These are phyloP conservation scores for Ploettnerulaceae sp. DNA, from an alignment of 2,329 filamentous ascomycete genomes.

Conservation along the genomic window DNA sequence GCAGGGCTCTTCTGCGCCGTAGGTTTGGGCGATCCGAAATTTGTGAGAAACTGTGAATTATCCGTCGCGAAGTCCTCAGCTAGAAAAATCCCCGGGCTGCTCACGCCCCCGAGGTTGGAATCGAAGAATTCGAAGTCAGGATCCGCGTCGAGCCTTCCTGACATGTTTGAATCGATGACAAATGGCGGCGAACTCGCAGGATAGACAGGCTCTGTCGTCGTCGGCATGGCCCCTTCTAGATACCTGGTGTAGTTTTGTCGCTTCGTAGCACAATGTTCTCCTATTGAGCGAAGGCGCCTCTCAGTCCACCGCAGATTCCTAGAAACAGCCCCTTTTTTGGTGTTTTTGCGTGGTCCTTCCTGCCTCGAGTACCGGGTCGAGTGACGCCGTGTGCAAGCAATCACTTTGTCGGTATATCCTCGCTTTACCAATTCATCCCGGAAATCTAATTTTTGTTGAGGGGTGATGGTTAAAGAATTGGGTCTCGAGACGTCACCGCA, in stretches of 20 bases:
- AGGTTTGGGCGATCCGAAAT: constrained; percentile 27
- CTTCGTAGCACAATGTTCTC: background rate
- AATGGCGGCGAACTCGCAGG: constrained; percentile 34
- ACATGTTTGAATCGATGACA: constrained; percentile 35
- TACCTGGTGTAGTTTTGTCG: constrained; percentile 1
- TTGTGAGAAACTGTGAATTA: constrained; percentile 24
- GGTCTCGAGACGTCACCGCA: constrained; percentile 13
- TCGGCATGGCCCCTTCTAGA: constrained; percentile 25
- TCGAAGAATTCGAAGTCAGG: constrained; percentile 38
- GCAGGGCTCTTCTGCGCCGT: constrained; percentile 27
- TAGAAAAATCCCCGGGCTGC: constrained; percentile 32
- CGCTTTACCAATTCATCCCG: constrained; percentile 10
- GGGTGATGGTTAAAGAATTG: background rate
- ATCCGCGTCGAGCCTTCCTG: constrained; percentile 31
- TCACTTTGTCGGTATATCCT: constrained; percentile 9
- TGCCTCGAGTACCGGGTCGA: background rate
- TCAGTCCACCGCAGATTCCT: background rate
- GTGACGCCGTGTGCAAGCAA: constrained; percentile 5
- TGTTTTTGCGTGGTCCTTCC: background rate
- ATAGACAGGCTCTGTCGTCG: constrained; percentile 26
- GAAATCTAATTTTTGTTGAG: background rate
- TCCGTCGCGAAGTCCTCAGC: constrained; percentile 28
- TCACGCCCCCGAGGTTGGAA: constrained; percentile 31
- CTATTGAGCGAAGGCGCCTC: background rate
- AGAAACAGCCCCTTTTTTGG: background rate